These are phyloP conservation scores for Botrytis galanthina DNA, from an alignment of 2,329 filamentous ascomycete genomes.

Conservation along the genomic window DNA sequence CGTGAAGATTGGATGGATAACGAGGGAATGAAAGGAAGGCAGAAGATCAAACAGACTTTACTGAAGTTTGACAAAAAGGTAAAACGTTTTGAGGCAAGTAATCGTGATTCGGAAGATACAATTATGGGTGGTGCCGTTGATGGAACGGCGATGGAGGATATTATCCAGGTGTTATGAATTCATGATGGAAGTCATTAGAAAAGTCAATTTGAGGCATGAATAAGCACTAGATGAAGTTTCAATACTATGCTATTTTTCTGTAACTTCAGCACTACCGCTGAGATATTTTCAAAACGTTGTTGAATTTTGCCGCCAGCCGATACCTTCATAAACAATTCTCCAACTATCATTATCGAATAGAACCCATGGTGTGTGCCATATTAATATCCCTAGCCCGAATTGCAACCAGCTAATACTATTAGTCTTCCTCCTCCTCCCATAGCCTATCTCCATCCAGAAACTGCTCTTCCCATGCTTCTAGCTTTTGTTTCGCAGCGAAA, in stretches of 20 bases:
- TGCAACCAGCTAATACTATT: background rate
- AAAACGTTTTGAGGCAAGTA: background rate
- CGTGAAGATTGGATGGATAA: background rate
- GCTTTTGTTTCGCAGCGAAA: background rate
- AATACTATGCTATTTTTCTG: background rate
- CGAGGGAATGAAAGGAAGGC: background rate
- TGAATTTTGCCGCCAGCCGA: background rate
- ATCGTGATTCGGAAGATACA: too few relatives aligned
- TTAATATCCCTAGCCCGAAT: background rate
- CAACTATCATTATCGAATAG: background rate
- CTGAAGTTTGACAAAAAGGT: background rate
- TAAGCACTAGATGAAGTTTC: background rate
- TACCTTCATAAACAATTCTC: background rate
- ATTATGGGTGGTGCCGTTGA: background rate
- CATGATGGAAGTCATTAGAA: background rate
- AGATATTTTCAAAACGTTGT: background rate
- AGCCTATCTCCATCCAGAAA: background rate
- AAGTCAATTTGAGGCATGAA: background rate
- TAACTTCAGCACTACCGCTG: background rate
- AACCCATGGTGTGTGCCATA: background rate
- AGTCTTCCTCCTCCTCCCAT: background rate
- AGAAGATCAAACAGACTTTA: background rate
- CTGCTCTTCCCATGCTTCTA: background rate
- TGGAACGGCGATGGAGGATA: background rate
- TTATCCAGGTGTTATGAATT: background rate